Base-by-base conservation (phyloP, 2,329 filamentous ascomycete genomes). In the Apiospora rasikravindrae region DNA sequence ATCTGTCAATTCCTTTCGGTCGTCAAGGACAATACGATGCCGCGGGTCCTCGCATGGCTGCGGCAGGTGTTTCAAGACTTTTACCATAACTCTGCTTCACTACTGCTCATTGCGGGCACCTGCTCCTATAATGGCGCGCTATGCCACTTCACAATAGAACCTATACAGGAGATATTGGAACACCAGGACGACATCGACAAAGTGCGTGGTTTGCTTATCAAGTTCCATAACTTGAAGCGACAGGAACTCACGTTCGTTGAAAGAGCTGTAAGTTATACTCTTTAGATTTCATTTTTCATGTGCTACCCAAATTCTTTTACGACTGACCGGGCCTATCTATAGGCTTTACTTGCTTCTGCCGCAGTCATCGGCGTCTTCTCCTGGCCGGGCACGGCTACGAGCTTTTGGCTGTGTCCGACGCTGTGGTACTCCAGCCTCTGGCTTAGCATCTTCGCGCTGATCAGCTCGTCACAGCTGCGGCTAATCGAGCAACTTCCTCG, bases 311-410 rank as follows among this genome's bases (percentile, higher is more conserved):
- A n/a, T n/a, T n/a, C n/a, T n/a, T n/a, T n/a, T n/a, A n/a, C n/a
- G n/a, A n/a, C n/a, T n/a, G n/a, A n/a, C n/a, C n/a, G n/a, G n/a
- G n/a, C n/a, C n/a, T n/a, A n/a, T n/a, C n/a, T n/a, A 64, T 4
- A 66, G 57, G 57, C 57, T 7, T 16, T 40, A 1, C 29, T 66
- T 16, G 19, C 29, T 8, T 29, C 29, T 37, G 57, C 29, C 3
- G 57, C 14, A 29, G 57, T 66, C 29, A 66, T 66, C 16, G 57
- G 57, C 29, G 29, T 66, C 14, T 66, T 66, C 14, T 66, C 57
- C 29, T 66, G 57, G 57, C 57, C 57, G 16, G n/a, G 16, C 29
- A 66, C 57, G 8, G 57, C 29, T 6, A 19, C 29, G 7, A 40
- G 29, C 16, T 37, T 66, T 6, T 66, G 57, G 57, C 16, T 22